Conservation (phyloP, 2,329 filamentous ascomycete genomes). For the Pyrenophora graminea region DNA sequence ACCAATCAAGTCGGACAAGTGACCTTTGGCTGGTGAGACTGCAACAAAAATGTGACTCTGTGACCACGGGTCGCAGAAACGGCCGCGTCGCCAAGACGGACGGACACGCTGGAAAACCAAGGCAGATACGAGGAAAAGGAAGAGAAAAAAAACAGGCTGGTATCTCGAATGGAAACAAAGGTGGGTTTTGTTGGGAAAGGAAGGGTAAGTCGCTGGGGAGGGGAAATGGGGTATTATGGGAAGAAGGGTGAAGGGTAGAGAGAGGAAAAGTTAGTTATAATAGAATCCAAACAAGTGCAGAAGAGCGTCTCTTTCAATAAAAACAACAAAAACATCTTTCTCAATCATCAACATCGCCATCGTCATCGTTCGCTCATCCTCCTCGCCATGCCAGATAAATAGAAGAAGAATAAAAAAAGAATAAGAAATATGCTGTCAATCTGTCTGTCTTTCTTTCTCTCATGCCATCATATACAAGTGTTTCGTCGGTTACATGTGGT, state of each 20-base stretch:
- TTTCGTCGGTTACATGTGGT: conserved; percentile 27
- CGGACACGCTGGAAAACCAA: neutral
- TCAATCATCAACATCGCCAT: conserved; percentile 7
- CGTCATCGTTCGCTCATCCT: neutral
- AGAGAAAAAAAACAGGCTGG: conserved; percentile 4
- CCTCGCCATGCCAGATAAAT: neutral
- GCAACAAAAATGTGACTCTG: conserved; percentile 2
- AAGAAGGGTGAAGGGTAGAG: conserved; percentile 1
- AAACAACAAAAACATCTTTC: conserved; percentile 2
- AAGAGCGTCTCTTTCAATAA: conserved; percentile 21
- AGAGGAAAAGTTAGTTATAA: conserved; percentile 2
- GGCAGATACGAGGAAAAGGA: neutral
- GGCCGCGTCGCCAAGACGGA: neutral
- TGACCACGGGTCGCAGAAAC: conserved; percentile 15
- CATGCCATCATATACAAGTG: conserved; percentile 23
- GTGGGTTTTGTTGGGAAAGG: neutral
- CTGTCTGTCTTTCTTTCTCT: conserved; percentile 9
- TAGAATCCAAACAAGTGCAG: neutral
- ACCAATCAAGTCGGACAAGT: conserved; percentile 12
- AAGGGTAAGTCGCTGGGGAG: conserved; percentile 7
- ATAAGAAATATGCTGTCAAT: conserved; percentile 5
- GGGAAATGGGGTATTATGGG: conserved; percentile 11
- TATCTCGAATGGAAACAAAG: conserved; percentile 11
- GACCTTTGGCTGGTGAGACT: no score
- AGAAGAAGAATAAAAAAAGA: neutral